Conservation (phyloP, 1,284 basidiomycete species). For the Tilletia caries region DNA sequence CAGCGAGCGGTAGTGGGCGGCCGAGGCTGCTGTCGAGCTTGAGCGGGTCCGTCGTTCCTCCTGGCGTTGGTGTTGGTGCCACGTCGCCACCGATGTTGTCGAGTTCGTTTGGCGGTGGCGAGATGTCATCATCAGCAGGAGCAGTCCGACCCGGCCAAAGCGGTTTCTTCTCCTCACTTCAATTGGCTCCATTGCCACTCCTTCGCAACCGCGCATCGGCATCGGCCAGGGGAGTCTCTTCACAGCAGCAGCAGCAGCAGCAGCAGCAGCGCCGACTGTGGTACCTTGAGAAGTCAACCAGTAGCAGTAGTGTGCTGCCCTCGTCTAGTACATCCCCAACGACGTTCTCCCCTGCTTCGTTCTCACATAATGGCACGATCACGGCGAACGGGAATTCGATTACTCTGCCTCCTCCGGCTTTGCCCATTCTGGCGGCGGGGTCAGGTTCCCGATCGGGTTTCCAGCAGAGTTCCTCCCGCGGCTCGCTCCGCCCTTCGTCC, state of each 20-base stretch:
- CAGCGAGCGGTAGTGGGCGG: no score
- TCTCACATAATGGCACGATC: not conserved
- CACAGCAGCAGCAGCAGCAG: no score
- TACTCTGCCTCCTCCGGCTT: no score
- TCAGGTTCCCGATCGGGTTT: not conserved
- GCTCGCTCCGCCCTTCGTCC: not conserved
- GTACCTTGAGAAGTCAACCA: not conserved
- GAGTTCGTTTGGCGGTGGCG: not conserved
- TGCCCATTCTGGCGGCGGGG: not conserved
- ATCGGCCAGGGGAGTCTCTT: no score
- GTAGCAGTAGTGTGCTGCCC: not conserved
- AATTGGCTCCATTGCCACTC: not conserved
- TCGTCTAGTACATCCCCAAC: no score
- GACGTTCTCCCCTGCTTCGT: not conserved
- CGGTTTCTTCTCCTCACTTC: not conserved
- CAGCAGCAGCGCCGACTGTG: conserved; percentile 1
- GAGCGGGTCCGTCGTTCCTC: not conserved
- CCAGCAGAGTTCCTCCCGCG: conserved; percentile 3
- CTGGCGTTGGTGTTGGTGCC: not conserved
- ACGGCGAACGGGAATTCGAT: no score
- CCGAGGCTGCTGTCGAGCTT: not conserved
- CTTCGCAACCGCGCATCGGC: no score
- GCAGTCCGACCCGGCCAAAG: not conserved
- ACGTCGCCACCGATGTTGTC: not conserved
- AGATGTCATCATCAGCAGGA: not conserved